phyloP scores from a whole-genome alignment of 148 eudicot species.

The Persicaria maculosa region DNA sequence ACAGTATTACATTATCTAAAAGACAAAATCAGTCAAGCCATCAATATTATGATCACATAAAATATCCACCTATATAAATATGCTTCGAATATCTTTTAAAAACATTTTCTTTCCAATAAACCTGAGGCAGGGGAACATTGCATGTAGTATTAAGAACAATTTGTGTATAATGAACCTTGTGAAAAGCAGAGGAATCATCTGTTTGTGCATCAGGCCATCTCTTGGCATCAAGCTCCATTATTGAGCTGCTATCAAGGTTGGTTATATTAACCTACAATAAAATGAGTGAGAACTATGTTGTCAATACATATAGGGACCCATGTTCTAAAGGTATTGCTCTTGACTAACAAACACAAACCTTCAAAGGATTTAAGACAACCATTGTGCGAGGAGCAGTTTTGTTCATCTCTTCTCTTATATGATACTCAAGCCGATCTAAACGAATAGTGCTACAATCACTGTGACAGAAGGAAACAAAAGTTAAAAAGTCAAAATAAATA shows the following conservation, averaged over 20 bases:
- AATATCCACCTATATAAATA: not conserved
- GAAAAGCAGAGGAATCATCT: conserved; percentile 58
- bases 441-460: conserved; percentile 80
- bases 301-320: not conserved
- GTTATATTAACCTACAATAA: conserved; percentile 70
- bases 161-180: conserved; percentile 30
- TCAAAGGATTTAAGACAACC: conserved; percentile 84
- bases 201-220: conserved; percentile 92
- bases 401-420: conserved; percentile 86
- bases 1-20: no score
- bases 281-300: conserved; percentile 15
- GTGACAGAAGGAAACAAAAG: conserved; percentile 20
- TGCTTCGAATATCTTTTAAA: not conserved
- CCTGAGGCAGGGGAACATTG: not conserved
- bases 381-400: conserved; percentile 68
- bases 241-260: conserved; percentile 61
- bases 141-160: not conserved
- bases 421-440: conserved; percentile 72
- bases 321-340: not conserved
- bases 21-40: not conserved
- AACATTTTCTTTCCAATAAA: not conserved
- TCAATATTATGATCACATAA: not conserved
- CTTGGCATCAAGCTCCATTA: conserved; percentile 80
- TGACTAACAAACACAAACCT: conserved; percentile 40
- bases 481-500: not conserved